Evolutionary conservation across 352 stramenopile species (phyloP).

Genomic region (Phytophthora pisi): DNA sequence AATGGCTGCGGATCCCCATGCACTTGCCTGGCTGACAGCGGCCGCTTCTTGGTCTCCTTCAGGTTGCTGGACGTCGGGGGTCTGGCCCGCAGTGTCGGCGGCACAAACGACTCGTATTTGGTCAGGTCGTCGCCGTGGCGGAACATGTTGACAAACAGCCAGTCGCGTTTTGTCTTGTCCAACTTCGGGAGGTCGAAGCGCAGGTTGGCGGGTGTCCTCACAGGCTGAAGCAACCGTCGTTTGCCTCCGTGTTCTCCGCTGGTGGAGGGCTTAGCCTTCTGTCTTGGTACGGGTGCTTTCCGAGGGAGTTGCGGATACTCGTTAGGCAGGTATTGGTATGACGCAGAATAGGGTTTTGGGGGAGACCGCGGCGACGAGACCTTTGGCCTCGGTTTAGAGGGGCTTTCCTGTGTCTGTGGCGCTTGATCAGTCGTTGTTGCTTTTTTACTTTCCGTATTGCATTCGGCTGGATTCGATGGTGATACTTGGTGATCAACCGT

Average conservation of each 20-base stretch:
- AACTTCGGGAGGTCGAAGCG: slow-evolving; percentile 55
- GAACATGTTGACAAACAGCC: slow-evolving; percentile 85
- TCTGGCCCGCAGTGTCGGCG: slow-evolving; percentile 14
- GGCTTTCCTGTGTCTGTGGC: slow-evolving; percentile 4
- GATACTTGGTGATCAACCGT: background rate
- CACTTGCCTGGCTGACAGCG: slow-evolving; percentile 27
- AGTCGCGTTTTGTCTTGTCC: slow-evolving; percentile 76
- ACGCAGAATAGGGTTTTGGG: slow-evolving; percentile 1
- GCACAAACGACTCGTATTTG: slow-evolving; percentile 75
- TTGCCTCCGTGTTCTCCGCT: slow-evolving; percentile 23
- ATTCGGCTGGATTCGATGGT: background rate
- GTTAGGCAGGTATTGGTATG: slow-evolving; percentile 22
- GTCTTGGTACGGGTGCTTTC: slow-evolving; percentile 54
- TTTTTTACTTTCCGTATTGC: background rate
- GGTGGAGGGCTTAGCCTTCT: slow-evolving; percentile 35
- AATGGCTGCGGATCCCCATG: slow-evolving; percentile 20
- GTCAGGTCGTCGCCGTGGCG: slow-evolving; percentile 62
- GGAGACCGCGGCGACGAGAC: slow-evolving; percentile 18
- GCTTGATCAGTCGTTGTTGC: background rate
- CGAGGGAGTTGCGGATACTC: slow-evolving; percentile 39
- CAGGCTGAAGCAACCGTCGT: slow-evolving; percentile 46
- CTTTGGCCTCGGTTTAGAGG: slow-evolving; percentile 11
- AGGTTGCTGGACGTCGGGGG: slow-evolving; percentile 8
- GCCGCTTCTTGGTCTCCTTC: slow-evolving; percentile 17
- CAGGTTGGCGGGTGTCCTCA: slow-evolving; percentile 57